phyloP scores from a whole-genome alignment of 306 rosid species.

The Malus asiatica region DNA sequence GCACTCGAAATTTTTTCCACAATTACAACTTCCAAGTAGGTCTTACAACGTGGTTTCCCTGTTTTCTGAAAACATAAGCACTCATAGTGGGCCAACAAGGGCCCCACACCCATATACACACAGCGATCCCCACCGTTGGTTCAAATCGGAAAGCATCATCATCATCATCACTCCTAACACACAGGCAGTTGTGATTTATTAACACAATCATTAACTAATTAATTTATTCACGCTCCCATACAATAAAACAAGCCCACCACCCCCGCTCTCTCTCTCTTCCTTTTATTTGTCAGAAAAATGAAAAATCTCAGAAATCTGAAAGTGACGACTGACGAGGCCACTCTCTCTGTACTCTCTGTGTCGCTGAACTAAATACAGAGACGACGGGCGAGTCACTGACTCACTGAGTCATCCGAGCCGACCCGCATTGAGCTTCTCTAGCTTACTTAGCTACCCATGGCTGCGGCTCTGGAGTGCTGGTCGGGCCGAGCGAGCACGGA shows the following conservation, averaged over 20 bases:
- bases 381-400: background rate
- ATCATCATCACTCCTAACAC: background rate
- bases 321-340: slow-evolving; percentile 1
- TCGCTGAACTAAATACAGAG: background rate
- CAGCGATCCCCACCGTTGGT: background rate
- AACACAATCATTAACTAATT: background rate
- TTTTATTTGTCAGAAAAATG: background rate
- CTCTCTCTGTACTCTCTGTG: background rate
- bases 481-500: slow-evolving; percentile 58
- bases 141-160: slow-evolving; percentile 5
- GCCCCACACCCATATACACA: slow-evolving; percentile 5
- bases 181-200: background rate
- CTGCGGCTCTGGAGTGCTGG: slow-evolving; percentile 91
- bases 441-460: slow-evolving; percentile 35
- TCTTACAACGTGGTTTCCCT: too few species aligned
- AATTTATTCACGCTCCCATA: background rate
- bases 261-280: background rate
- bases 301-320: slow-evolving; percentile 21
- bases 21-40: too few species aligned
- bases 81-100: background rate
- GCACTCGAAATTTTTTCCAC: too few species aligned
- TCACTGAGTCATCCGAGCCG: background rate
- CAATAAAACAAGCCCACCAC: background rate
- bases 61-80: too few species aligned
- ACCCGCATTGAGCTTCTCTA: background rate